Conservation (phyloP, 768 basidiomycete species). For the Leccinellum rugosiceps region DNA sequence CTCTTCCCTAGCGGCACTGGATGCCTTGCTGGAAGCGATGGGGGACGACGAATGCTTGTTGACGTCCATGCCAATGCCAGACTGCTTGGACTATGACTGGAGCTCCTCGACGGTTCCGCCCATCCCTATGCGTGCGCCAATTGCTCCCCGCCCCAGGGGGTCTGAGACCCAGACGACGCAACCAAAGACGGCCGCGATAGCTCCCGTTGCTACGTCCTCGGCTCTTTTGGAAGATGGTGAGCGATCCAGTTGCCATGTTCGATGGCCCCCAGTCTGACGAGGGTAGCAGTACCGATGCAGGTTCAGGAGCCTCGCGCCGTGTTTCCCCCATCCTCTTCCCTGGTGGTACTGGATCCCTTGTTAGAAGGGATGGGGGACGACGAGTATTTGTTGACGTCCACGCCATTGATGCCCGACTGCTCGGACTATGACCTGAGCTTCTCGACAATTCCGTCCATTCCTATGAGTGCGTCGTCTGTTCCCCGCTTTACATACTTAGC, state of each 20-base stretch:
- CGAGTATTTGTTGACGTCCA: constrained; percentile 6
- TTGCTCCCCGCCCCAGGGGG: constrained; percentile 3
- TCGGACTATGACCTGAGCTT: background rate
- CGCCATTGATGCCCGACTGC: background rate
- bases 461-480: background rate
- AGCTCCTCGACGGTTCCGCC: background rate
- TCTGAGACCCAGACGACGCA: constrained; percentile 6
- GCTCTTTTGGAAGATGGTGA: constrained; percentile 9
- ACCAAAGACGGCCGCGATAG: constrained; percentile 6
- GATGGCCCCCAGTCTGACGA: constrained; percentile 3
- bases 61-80: background rate
- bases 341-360: constrained; percentile 1
- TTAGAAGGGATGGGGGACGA: background rate
- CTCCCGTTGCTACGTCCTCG: background rate
- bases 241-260: background rate
- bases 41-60: constrained; percentile 6
- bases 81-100: too few species aligned
- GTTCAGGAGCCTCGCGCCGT: background rate
- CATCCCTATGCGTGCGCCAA: background rate
- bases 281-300: background rate
- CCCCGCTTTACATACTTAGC: background rate
- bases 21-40: background rate
- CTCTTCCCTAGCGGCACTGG: constrained; percentile 5
- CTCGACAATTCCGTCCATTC: background rate
- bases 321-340: constrained; percentile 1